phyloP scores from a whole-genome alignment of 2,329 filamentous ascomycete species.

The Neofusicoccum ribis region DNA sequence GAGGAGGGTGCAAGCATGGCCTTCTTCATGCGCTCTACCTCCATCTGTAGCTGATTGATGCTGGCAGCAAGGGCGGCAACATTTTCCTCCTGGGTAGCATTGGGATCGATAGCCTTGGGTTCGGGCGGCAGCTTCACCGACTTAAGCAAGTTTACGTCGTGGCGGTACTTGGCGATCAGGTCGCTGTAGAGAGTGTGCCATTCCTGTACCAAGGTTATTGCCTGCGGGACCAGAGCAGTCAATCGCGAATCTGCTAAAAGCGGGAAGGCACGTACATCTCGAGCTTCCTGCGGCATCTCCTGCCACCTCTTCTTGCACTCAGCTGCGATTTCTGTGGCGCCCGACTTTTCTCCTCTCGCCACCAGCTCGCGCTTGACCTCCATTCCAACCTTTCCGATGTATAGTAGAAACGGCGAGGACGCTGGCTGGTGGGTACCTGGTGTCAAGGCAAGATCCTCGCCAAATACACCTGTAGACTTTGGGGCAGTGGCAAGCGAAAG shows the following conservation, averaged over 20 bases:
- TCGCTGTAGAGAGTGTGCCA: slow-evolving; percentile 44
- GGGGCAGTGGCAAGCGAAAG: not conserved
- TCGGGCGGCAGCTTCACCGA: slow-evolving; percentile 26
- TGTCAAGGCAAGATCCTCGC: not conserved
- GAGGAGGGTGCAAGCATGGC: slow-evolving; percentile 10
- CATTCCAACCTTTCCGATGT: slow-evolving; percentile 40
- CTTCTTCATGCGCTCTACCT: slow-evolving; percentile 39
- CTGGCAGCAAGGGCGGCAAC: slow-evolving; percentile 41
- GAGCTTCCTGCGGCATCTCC: slow-evolving; percentile 40
- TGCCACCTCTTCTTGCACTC: slow-evolving; percentile 43
- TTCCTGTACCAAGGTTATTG: slow-evolving; percentile 33
- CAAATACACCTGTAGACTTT: slow-evolving; percentile 19
- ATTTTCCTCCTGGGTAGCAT: slow-evolving; percentile 40
- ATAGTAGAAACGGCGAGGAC: slow-evolving; percentile 42
- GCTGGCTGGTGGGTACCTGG: slow-evolving; percentile 33
- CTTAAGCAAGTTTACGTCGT: slow-evolving; percentile 38
- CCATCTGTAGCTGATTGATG: slow-evolving; percentile 42
- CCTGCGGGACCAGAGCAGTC: slow-evolving; percentile 11
- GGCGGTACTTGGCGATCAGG: slow-evolving; percentile 40
- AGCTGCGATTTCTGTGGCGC: slow-evolving; percentile 43
- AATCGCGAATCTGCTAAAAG: slow-evolving; percentile 1
- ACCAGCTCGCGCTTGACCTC: slow-evolving; percentile 40
- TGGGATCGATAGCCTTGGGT: slow-evolving; percentile 38
- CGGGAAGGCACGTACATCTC: slow-evolving; percentile 22
- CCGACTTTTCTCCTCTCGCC: slow-evolving; percentile 38